A percentile compares a stretch with the other conserved stretches of the same genome.
Conservation (phyloP, 2,329 filamentous ascomycete genomes). For the Purpureocillium takamizusanense region DNA sequence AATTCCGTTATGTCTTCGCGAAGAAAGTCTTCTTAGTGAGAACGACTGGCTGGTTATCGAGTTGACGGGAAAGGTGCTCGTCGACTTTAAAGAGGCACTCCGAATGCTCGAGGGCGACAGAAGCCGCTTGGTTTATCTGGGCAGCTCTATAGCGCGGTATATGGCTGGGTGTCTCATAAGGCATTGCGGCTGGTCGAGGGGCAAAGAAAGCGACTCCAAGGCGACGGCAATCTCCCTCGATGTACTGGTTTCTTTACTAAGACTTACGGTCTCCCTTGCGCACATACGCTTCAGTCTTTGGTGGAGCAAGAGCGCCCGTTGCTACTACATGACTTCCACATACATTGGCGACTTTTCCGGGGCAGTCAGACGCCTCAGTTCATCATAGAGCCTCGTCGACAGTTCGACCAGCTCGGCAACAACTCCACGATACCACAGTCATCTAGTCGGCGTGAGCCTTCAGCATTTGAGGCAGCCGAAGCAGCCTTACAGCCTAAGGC, state of each 20-base stretch:
- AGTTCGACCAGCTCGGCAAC: not conserved
- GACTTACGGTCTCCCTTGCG: too few species aligned
- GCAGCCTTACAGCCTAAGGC: not conserved
- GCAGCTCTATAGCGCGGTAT: conserved; percentile 3
- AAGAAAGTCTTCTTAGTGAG: not conserved
- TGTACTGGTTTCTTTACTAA: too few species aligned
- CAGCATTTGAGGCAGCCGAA: not conserved
- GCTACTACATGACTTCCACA: too few species aligned
- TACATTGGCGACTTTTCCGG: too few species aligned
- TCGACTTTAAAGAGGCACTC: not conserved
- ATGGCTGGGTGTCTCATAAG: too few species aligned
- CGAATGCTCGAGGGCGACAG: not conserved
- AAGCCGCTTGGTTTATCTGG: conserved; percentile 8
- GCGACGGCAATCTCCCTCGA: too few species aligned
- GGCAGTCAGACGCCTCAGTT: not conserved
- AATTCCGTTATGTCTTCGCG: not conserved
- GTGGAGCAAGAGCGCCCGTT: too few species aligned
- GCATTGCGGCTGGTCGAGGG: too few species aligned
- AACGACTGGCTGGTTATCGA: not conserved
- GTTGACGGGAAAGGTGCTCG: not conserved
- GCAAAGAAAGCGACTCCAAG: too few species aligned
- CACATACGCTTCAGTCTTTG: too few species aligned
- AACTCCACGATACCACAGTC: not conserved
- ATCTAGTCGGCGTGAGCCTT: not conserved
- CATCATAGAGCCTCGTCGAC: not conserved